Conservation (phyloP, 768 basidiomycete genomes). For the Tulasnella sp. region DNA sequence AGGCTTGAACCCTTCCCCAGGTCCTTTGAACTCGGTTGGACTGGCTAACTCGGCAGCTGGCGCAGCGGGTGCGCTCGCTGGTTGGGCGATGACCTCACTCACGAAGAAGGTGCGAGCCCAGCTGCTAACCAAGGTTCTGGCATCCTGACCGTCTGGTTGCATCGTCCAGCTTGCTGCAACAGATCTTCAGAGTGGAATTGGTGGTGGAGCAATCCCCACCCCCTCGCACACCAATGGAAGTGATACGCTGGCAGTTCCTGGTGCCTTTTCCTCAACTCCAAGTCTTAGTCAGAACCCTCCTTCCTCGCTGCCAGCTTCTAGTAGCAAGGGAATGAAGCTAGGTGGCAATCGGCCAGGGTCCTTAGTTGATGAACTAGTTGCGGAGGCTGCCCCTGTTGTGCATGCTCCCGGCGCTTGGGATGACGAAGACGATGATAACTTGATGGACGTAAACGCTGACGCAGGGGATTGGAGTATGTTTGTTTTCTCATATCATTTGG, state of each 20-base stretch:
- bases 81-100: conserved; percentile 92
- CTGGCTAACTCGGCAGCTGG: conserved; percentile 85
- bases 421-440: conserved; percentile 48
- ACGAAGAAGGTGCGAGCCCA: conserved; percentile 62
- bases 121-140: neutral
- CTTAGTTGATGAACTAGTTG: conserved; percentile 54
- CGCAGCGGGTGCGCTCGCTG: conserved; percentile 85
- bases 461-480: conserved; percentile 89
- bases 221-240: conserved; percentile 1
- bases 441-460: conserved; percentile 93
- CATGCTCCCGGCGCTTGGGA: conserved; percentile 29
- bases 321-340: conserved; percentile 63
- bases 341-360: conserved; percentile 49
- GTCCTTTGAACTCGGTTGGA: conserved; percentile 35
- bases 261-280: neutral
- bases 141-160: conserved; percentile 6
- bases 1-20: conserved; percentile 27
- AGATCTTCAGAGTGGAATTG: conserved; percentile 69
- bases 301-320: conserved; percentile 30
- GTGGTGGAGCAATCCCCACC: conserved; percentile 33
- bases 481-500: neutral
- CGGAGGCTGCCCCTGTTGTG: conserved; percentile 46
- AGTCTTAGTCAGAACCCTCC: neutral
- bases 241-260: neutral
- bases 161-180: conserved; percentile 52